A percentile compares a stretch with the other conserved stretches of the same genome.
Conservation (phyloP, 2,329 filamentous ascomycete species). For the Colletotrichum sp. region DNA sequence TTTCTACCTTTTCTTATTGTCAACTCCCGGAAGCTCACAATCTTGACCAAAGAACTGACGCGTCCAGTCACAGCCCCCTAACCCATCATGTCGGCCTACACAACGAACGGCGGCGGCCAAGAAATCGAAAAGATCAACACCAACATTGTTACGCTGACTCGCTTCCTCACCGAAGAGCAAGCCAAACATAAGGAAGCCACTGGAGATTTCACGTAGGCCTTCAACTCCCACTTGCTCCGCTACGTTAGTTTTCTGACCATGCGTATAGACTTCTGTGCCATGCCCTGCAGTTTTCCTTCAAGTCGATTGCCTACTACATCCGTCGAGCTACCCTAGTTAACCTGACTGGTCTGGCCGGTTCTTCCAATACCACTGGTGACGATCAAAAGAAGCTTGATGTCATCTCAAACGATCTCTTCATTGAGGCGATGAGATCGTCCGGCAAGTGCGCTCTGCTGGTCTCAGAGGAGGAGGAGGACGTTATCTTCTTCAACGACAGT, state of each 20-base stretch:
- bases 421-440: slow-evolving; percentile 91
- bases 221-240: not conserved
- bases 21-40: not conserved
- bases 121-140: slow-evolving; percentile 88
- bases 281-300: slow-evolving; percentile 98
- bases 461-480: slow-evolving; percentile 96
- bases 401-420: slow-evolving; percentile 97
- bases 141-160: slow-evolving; percentile 92
- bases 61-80: not conserved
- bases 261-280: slow-evolving; percentile 83
- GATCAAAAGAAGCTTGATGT: slow-evolving; percentile 99
- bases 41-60: not conserved
- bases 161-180: slow-evolving; percentile 97
- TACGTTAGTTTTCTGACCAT: not conserved
- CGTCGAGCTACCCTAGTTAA: slow-evolving; percentile 94
- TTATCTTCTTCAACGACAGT: slow-evolving; percentile 84
- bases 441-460: slow-evolving; percentile 90
- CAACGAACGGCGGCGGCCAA: slow-evolving; percentile 44
- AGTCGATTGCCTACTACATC: slow-evolving; percentile 99
- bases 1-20: not conserved
- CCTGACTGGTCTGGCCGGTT: slow-evolving; percentile 91
- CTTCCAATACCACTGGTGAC: slow-evolving; percentile 93
- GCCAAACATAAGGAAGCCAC: slow-evolving; percentile 91
- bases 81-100: slow-evolving; percentile 21
- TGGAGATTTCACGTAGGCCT: slow-evolving; percentile 92